Conservation (phyloP, 441 rosid genomes). For the Pelargonium fulgidum region DNA sequence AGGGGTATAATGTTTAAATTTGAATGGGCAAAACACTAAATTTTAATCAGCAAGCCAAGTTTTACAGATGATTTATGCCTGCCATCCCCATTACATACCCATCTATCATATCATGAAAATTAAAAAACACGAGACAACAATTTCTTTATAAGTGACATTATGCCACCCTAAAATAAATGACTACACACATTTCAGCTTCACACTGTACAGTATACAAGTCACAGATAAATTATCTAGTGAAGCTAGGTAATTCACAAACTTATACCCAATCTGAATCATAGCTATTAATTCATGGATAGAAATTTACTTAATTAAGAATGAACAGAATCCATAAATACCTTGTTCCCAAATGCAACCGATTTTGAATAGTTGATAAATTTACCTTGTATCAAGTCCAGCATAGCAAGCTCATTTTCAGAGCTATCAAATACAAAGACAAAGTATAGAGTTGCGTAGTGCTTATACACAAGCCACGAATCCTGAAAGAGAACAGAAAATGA, state of each 20-base stretch:
- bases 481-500: slow-evolving; percentile 25
- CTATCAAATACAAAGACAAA: slow-evolving; percentile 75
- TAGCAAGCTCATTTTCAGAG: slow-evolving; percentile 89
- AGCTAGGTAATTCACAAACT: background rate
- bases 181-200: background rate
- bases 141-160: background rate
- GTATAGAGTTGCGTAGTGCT: slow-evolving; percentile 87
- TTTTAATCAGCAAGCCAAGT: background rate
- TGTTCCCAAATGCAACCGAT: background rate
- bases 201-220: too few relatives aligned
- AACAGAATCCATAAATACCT: background rate
- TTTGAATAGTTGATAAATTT: slow-evolving; percentile 10
- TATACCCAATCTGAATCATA: background rate
- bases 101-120: background rate
- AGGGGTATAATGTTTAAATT: background rate
- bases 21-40: background rate
- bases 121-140: background rate
- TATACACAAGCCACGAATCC: slow-evolving; percentile 79
- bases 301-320: background rate
- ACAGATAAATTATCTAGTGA: background rate
- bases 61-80: background rate
- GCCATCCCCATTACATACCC: background rate
- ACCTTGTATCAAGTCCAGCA: slow-evolving; percentile 96
- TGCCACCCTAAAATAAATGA: background rate
- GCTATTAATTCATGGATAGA: background rate